Conservation (phyloP, 1,284 basidiomycete genomes). For the Puccinia triticina region DNA sequence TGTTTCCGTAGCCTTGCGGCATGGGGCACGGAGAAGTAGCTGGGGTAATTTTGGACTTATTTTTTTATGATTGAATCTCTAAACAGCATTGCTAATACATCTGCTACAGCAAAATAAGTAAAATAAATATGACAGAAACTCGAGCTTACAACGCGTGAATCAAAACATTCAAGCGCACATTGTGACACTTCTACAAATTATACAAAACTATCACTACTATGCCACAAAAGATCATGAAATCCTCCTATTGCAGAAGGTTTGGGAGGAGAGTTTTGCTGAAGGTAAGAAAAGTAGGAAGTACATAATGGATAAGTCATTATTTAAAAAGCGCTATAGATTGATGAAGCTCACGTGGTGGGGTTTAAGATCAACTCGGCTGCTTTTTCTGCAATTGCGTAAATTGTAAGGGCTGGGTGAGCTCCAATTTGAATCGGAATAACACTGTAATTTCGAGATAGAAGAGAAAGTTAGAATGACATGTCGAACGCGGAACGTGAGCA, state of each 20-base stretch:
- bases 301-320: not conserved
- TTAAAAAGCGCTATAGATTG: not conserved
- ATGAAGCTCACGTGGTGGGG: not conserved
- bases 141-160: no score
- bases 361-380: slow-evolving; percentile 37
- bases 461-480: not conserved
- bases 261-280: not conserved
- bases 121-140: not conserved
- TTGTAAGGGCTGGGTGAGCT: slow-evolving; percentile 35
- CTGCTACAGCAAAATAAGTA: not conserved
- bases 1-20: no score
- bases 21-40: no score
- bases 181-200: not conserved
- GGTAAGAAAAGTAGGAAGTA: not conserved
- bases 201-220: not conserved
- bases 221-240: not conserved
- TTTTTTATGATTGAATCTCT: not conserved
- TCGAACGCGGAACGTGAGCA: not conserved
- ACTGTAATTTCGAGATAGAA: not conserved
- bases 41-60: not conserved
- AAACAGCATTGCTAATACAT: not conserved
- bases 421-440: slow-evolving; percentile 42
- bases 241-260: not conserved
- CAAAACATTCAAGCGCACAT: not conserved
- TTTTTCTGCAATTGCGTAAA: slow-evolving; percentile 46